These are phyloP conservation scores for Suillus spraguei DNA, from an alignment of 768 basidiomycete genomes.

Conservation along the genomic window DNA sequence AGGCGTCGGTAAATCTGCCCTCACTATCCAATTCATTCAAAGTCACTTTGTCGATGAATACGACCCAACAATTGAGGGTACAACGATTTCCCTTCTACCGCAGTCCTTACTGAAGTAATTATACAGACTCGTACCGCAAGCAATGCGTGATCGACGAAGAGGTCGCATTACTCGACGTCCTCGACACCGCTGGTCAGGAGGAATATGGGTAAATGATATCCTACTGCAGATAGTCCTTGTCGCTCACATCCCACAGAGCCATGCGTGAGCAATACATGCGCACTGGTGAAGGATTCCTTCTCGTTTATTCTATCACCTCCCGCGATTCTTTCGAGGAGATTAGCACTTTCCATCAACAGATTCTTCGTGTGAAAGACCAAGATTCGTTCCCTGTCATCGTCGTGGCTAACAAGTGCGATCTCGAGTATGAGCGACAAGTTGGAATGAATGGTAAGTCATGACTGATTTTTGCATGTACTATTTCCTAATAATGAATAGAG, in stretches of 20 bases:
- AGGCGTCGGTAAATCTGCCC: slow-evolving; percentile 77
- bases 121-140: slow-evolving; percentile 95
- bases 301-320: slow-evolving; percentile 98
- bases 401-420: slow-evolving; percentile 97
- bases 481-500: slow-evolving; percentile 55
- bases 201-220: slow-evolving; percentile 84
- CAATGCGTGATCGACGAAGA: slow-evolving; percentile 99
- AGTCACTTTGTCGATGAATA: slow-evolving; percentile 92
- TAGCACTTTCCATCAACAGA: slow-evolving; percentile 93
- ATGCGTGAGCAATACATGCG: slow-evolving; percentile 99
- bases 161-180: slow-evolving; percentile 94
- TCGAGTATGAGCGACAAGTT: slow-evolving; percentile 95
- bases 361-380: slow-evolving; percentile 94
- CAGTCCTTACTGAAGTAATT: slow-evolving; percentile 4
- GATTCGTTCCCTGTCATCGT: slow-evolving; percentile 95
- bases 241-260: slow-evolving; percentile 53
- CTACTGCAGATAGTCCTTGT: slow-evolving; percentile 13
- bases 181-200: slow-evolving; percentile 97
- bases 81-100: neutral
- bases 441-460: slow-evolving; percentile 81
- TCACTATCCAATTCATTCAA: slow-evolving; percentile 99
- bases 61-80: slow-evolving; percentile 95
- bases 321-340: slow-evolving; percentile 98
- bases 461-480: neutral
- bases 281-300: slow-evolving; percentile 95